These are phyloP conservation scores for Ramularia endophylla DNA, from an alignment of 2,329 filamentous ascomycete species.

Conservation along the genomic window DNA sequence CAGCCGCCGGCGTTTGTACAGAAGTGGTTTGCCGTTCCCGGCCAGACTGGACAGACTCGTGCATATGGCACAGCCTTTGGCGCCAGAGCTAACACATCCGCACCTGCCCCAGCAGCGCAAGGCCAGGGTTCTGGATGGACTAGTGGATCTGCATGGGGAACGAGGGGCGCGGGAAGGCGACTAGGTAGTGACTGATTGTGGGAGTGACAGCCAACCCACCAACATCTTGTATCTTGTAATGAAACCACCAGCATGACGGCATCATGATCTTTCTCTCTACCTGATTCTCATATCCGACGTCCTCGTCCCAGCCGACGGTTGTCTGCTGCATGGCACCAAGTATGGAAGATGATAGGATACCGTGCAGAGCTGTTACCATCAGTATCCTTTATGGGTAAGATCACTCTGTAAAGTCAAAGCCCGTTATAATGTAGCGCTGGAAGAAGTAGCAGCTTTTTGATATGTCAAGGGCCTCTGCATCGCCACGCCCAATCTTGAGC, in stretches of 20 bases:
- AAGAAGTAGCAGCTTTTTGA: no score
- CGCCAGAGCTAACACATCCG: slow-evolving; percentile 38
- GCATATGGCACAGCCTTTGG: slow-evolving; percentile 57
- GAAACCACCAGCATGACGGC: neutral
- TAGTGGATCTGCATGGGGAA: slow-evolving; percentile 47
- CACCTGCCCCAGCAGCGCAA: slow-evolving; percentile 26
- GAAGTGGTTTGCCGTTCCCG: slow-evolving; percentile 52
- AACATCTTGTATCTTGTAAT: neutral
- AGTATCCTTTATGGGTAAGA: no score
- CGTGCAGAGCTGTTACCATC: no score
- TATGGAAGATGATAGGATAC: no score
- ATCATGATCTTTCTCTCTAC: slow-evolving; percentile 2
- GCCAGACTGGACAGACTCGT: slow-evolving; percentile 42
- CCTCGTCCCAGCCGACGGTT: no score
- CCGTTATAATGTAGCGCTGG: no score
- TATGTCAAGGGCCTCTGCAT: no score
- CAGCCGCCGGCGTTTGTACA: slow-evolving; percentile 68
- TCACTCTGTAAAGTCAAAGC: no score
- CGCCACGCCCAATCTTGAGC: no score
- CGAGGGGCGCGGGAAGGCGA: slow-evolving; percentile 56
- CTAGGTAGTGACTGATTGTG: slow-evolving; percentile 43
- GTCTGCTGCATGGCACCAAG: no score
- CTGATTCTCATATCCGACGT: no score
- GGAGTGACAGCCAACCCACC: neutral
- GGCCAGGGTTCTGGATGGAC: slow-evolving; percentile 29